Percentiles rank a stretch among this genome's conserved stretches.
phyloP scores from a whole-genome alignment of 2,329 filamentous ascomycete genomes.

The Aaosphaeria arxii region DNA sequence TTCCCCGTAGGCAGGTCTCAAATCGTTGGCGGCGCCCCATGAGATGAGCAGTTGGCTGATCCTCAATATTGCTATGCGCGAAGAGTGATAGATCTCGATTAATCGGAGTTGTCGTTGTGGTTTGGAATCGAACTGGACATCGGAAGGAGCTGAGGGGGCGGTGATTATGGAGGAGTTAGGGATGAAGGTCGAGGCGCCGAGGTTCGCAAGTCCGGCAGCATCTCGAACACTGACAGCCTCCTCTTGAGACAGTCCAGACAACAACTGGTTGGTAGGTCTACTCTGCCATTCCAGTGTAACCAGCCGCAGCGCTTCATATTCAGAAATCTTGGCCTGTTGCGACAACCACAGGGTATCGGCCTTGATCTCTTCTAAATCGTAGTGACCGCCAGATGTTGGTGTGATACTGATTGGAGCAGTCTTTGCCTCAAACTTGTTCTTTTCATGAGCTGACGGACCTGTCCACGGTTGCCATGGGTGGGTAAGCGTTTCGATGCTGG shows the following conservation, averaged over 20 bases:
- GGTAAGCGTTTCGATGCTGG: conserved; percentile 66
- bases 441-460: conserved; percentile 59
- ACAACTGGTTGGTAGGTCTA: conserved; percentile 69
- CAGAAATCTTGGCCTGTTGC: conserved; percentile 71
- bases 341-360: conserved; percentile 84
- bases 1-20: conserved; percentile 24
- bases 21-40: conserved; percentile 25
- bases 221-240: conserved; percentile 74
- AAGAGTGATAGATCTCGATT: conserved; percentile 67
- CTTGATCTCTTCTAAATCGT: conserved; percentile 77
- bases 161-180: conserved; percentile 43
- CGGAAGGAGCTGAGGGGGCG: conserved; percentile 15
- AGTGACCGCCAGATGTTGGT: conserved; percentile 62
- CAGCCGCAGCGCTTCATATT: conserved; percentile 77
- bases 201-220: conserved; percentile 65
- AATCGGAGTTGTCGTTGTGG: conserved; percentile 65
- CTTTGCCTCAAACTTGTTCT: conserved; percentile 74
- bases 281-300: conserved; percentile 81
- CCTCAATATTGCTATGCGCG: conserved; percentile 56
- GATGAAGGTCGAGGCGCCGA: conserved; percentile 50
- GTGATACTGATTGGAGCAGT: conserved; percentile 84
- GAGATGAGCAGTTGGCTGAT: conserved; percentile 35
- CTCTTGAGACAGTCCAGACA: conserved; percentile 70
- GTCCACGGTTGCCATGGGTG: conserved; percentile 68
- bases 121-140: conserved; percentile 57